Evolutionary conservation across 2,329 filamentous ascomycete genomes (phyloP), one percentile per base, ranked within the genome.

Genomic region (Calonectria pauciramosa): DNA sequence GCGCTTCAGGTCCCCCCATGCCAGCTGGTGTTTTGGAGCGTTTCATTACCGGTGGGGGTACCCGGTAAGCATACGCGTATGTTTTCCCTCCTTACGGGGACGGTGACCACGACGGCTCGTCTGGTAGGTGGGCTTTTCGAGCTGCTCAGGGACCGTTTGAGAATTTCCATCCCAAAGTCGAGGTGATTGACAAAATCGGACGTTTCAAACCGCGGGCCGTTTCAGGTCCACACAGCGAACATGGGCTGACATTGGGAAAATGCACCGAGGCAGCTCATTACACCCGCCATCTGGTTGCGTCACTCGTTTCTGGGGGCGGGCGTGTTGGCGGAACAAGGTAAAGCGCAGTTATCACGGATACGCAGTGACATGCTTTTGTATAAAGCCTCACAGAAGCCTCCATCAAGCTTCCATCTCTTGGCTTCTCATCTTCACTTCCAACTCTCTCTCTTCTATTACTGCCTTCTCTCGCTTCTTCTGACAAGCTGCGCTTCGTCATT

Each of bases 401-500:
- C 36, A 14, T 38, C 47, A 9, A 2, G 3, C 32, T 71, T 56
- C 56, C 32, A 18, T 28, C 10, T 18, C 16, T 49, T 34, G 28
- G 34, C 14, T 49, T 38, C 59, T 73, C 47, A 44, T 72, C 41
- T 47, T 75, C 77, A 75, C 36, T 73, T 79, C 74, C 72, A 76
- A 70, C 70, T 69, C 74, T 67, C 71, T 72, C 32, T 41, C 74
- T 26, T 72, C 65, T 70, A 68, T 63, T 32, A 18, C 56, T 56
- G 16, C 41, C 54, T 71, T 32, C 74, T 76, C 79, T 75, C 67
- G 78, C 76, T 78, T 79, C 41, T 52, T 79, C 41, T 52, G 60
- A 78, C 80, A 81, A 81, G 80, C 78, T 79, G 80, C 38, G 78
- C 80, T 81, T 81, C 72, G 23, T 73, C 79, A 63, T 78, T 79